These are phyloP conservation scores for Sarocladium strictum DNA, from an alignment of 2,329 filamentous ascomycete genomes.

Conservation along the genomic window DNA sequence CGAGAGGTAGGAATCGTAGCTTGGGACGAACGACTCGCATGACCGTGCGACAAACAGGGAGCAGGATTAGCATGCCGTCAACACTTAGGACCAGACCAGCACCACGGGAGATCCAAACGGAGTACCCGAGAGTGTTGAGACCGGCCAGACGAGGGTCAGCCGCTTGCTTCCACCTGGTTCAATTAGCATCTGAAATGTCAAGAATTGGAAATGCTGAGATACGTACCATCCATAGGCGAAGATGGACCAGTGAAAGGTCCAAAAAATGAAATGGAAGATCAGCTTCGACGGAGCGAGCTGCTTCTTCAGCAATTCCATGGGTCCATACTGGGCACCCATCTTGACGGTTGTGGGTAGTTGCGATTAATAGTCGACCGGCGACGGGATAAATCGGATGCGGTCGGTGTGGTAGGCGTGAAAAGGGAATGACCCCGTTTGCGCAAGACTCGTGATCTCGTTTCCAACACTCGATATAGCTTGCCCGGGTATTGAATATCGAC, in stretches of 20 bases:
- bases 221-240: constrained; percentile 78
- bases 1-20: constrained; percentile 81
- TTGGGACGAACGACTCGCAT: constrained; percentile 82
- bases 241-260: constrained; percentile 69
- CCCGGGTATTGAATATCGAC: not conserved
- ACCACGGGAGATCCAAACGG: constrained; percentile 94
- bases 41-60: constrained; percentile 92
- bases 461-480: not conserved
- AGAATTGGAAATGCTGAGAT: not conserved
- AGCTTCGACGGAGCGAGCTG: constrained; percentile 68
- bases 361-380: constrained; percentile 51
- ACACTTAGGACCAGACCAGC: constrained; percentile 80
- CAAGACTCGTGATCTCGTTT: not conserved
- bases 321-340: constrained; percentile 36
- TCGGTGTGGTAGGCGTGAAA: not conserved
- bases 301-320: constrained; percentile 44
- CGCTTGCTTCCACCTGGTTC: constrained; percentile 69
- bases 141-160: constrained; percentile 61
- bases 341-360: constrained; percentile 17
- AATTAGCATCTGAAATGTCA: constrained; percentile 13
- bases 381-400: constrained; percentile 22
- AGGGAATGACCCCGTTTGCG: not conserved
- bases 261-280: constrained; percentile 75
- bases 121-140: constrained; percentile 77
- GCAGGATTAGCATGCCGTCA: constrained; percentile 79